Base-by-base conservation (phyloP, 2,329 filamentous ascomycete genomes). In the Xylariaceae sp. region DNA sequence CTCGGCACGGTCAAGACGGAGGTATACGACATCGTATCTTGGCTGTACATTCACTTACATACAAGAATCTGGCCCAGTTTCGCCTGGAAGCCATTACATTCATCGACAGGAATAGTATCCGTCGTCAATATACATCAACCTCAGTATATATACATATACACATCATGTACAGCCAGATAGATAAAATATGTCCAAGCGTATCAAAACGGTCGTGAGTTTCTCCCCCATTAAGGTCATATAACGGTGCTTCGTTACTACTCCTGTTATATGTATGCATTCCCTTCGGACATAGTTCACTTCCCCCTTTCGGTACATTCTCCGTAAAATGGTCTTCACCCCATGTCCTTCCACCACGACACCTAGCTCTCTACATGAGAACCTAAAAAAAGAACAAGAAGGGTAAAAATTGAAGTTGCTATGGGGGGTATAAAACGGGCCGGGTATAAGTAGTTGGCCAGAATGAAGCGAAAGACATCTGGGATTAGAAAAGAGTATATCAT, bases 401-500 rank as follows among this genome's bases (percentile, higher is more conserved):
- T 45, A 45, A 4, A 45, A 45, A 42, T 42, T 30, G 23, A 30
- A 13, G 13, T 45, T 45, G 42, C 42, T 45, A 45, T 45, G 42
- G 42, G 37, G 37, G 42, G 42, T 45, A 45, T 45, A 45, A 45
- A 45, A 11, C 42, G 42, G 10, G 42, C 42, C 42, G 13, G 42
- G 6, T 42, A 42, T 9, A 10, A 42, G 4, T 42, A 45, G 42
- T n/a, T 45, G 11, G 42, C 42, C 42, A 45, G 53, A 35, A 42
- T 48, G n/a, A 56, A 53, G 51, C 18, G 18, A 63, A 37, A 15
- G 11, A 30, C n/a, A 30, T 10, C 44, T 50, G 34, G 34, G 50
- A 37, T n/a, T 13, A 34, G 34, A 51, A 53, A 18, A 56, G 10
- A 51, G 13, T 11, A 42, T 42, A 42, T 42, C 37, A 8, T 13